A percentile compares a stretch with the other conserved stretches of the same genome.
Conservation (phyloP, 179 eudicot species). For the Amaranthus tricolor region DNA sequence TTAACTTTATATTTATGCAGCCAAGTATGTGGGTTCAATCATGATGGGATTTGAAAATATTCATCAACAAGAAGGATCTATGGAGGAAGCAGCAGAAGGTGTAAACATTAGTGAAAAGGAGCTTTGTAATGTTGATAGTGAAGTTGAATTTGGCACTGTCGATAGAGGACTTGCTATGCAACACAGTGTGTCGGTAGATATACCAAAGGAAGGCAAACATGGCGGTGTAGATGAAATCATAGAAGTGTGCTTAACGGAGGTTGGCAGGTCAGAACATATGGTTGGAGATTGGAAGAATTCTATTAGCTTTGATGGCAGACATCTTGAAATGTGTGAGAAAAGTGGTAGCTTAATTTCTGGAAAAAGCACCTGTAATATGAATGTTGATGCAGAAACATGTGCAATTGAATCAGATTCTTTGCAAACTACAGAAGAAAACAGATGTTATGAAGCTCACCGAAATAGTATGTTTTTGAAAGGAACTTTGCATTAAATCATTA, state of each 20-base stretch:
- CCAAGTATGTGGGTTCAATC: not conserved
- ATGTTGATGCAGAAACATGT: not conserved
- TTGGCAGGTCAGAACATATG: too few species aligned
- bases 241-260: not conserved
- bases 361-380: not conserved
- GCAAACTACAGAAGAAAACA: not conserved
- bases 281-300: not conserved
- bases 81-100: not conserved
- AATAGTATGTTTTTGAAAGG: not conserved
- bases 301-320: not conserved
- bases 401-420: not conserved
- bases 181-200: not conserved
- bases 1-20: not conserved
- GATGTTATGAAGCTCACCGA: not conserved
- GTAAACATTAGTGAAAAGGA: not conserved
- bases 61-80: not conserved
- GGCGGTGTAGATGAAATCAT: not conserved
- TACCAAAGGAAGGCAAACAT: not conserved
- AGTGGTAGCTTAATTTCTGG: not conserved
- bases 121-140: not conserved
- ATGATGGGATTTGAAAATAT: not conserved
- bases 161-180: not conserved
- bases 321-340: not conserved
- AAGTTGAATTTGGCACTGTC: not conserved
- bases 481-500: not conserved